A percentile compares a stretch with the other conserved stretches of the same genome.
These are phyloP conservation scores for Zoysia pacifica DNA, from an alignment of 176 grass and related monocot species.

Conservation along the genomic window DNA sequence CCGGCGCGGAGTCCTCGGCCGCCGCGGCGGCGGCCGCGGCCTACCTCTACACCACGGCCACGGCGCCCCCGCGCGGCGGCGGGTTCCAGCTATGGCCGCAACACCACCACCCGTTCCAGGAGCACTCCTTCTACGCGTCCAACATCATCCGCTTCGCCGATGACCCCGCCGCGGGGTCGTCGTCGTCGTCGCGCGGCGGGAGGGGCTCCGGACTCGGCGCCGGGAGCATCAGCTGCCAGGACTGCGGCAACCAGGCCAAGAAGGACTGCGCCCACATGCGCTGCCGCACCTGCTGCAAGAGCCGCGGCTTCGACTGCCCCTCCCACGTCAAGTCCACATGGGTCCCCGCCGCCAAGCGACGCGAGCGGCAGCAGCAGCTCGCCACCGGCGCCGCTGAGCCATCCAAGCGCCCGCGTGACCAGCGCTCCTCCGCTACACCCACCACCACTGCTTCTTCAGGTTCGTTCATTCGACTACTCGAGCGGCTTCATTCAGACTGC, in stretches of 20 bases:
- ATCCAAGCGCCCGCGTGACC: slow-evolving; percentile 62
- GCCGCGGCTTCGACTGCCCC: slow-evolving; percentile 75
- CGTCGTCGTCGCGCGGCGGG: slow-evolving; percentile 2
- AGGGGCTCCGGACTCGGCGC: slow-evolving; percentile 10
- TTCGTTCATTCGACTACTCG: background rate
- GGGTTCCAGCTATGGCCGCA: slow-evolving; percentile 93
- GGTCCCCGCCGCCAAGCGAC: slow-evolving; percentile 83
- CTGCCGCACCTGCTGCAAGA: slow-evolving; percentile 97
- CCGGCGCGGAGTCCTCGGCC: too few relatives aligned
- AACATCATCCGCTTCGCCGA: slow-evolving; percentile 82
- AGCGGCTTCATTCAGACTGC: background rate
- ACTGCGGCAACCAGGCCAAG: slow-evolving; percentile 99
- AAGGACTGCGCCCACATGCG: slow-evolving; percentile 83
- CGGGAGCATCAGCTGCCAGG: slow-evolving; percentile 76
- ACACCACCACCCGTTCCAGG: slow-evolving; percentile 36
- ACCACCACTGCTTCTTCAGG: slow-evolving; percentile 39
- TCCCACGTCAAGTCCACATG: slow-evolving; percentile 96
- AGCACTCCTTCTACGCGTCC: slow-evolving; percentile 58
- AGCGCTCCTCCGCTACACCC: slow-evolving; percentile 26
- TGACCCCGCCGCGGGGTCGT: slow-evolving; percentile 45
- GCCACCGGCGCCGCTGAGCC: slow-evolving; percentile 27
- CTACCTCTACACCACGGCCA: slow-evolving; percentile 32
- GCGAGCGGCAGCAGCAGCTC: slow-evolving; percentile 70
- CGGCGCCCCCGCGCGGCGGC: slow-evolving; percentile 45
- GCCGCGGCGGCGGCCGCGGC: too few relatives aligned